These are phyloP conservation scores for Fusarium praegraminearum DNA, from an alignment of 2,329 filamentous ascomycete genomes.

Conservation along the genomic window DNA sequence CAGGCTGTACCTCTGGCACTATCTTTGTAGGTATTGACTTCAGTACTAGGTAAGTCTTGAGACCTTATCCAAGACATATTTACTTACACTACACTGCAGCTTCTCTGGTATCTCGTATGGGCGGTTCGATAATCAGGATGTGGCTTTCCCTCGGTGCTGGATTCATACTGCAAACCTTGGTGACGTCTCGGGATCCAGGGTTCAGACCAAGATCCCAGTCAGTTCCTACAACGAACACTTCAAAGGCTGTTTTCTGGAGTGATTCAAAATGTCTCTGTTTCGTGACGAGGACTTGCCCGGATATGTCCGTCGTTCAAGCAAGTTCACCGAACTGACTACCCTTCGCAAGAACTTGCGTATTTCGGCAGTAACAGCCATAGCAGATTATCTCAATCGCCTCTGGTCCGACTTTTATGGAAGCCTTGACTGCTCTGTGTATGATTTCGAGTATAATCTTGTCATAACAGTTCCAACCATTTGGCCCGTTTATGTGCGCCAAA, in stretches of 20 bases:
- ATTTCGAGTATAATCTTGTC: not conserved
- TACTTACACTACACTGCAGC: not conserved
- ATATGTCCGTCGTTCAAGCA: not conserved
- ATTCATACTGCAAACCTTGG: too few relatives aligned
- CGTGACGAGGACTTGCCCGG: not conserved
- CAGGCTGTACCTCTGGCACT: not conserved
- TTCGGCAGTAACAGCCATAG: not conserved
- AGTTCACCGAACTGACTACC: not conserved
- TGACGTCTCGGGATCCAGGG: not conserved
- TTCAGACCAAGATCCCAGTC: not conserved
- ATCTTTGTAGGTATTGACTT: not conserved
- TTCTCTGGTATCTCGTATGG: not conserved
- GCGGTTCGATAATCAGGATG: not conserved
- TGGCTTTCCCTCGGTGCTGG: not conserved
- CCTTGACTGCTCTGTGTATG: not conserved
- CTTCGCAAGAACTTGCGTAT: fast-evolving
- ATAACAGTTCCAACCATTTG: not conserved
- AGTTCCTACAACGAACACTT: not conserved
- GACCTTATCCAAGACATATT: not conserved
- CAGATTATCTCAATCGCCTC: not conserved
- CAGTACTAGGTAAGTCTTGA: not conserved
- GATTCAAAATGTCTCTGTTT: not conserved
- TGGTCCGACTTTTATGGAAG: not conserved
- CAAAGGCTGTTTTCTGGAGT: not conserved
- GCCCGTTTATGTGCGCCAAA: not conserved